These are phyloP conservation scores for Didymella arachidicola DNA, from an alignment of 2,329 filamentous ascomycete genomes.

Conservation along the genomic window DNA sequence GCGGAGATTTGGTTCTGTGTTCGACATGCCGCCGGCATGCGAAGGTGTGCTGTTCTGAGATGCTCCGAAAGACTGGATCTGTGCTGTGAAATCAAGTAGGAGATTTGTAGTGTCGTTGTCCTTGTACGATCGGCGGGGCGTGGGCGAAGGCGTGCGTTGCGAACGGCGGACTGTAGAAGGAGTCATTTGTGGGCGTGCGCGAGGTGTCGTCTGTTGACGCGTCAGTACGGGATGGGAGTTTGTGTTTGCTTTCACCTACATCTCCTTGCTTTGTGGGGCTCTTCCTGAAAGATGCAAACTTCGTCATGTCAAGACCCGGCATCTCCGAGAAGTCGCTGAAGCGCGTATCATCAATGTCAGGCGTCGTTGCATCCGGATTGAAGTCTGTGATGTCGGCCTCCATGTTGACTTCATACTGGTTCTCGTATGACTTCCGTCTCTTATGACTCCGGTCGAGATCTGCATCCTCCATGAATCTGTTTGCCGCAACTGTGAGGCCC, in stretches of 20 bases:
- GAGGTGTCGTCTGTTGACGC: conserved; percentile 41
- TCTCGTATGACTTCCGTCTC: conserved; percentile 34
- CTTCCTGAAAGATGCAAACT: conserved; percentile 76
- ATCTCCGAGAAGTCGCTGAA: conserved; percentile 91
- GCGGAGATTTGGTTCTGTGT: conserved; percentile 60
- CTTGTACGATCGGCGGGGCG: conserved; percentile 61
- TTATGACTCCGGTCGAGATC: conserved; percentile 33
- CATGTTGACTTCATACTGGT: conserved; percentile 32
- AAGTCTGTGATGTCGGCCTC: conserved; percentile 43
- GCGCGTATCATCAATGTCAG: conserved; percentile 70
- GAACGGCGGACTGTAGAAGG: conserved; percentile 59
- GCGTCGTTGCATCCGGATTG: conserved; percentile 43
- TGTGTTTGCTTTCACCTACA: conserved; percentile 20
- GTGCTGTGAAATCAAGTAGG: conserved; percentile 87
- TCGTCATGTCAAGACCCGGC: conserved; percentile 77
- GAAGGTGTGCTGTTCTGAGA: conserved; percentile 50
- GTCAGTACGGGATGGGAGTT: conserved; percentile 3
- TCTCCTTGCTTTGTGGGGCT: conserved; percentile 39
- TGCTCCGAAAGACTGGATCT: conserved; percentile 65
- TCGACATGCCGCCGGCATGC: conserved; percentile 56
- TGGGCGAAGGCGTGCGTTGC: conserved; percentile 58
- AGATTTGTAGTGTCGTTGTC: conserved; percentile 75
- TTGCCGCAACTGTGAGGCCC: conserved; percentile 49
- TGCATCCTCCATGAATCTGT: conserved; percentile 43
- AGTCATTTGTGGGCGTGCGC: conserved; percentile 53